phyloP scores from a whole-genome alignment of 306 rosid species.

The Ceratonia siliqua region DNA sequence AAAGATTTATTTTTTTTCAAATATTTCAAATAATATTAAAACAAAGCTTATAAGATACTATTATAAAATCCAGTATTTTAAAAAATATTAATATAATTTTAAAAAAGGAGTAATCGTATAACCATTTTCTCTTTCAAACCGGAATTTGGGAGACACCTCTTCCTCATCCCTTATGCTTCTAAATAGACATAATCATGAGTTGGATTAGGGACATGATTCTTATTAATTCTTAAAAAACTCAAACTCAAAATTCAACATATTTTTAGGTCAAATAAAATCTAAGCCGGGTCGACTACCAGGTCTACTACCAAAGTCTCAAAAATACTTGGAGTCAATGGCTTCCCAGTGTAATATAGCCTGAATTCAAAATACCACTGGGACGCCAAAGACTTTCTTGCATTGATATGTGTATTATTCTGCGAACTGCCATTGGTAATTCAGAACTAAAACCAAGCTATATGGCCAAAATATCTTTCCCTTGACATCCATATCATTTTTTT shows the following conservation, averaged over 20 bases:
- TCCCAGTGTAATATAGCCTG: constrained; percentile 15
- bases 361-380: background rate
- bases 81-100: no score
- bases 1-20: no score
- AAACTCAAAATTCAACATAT: no score
- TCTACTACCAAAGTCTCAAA: no score
- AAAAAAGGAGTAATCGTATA: background rate
- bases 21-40: no score
- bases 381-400: background rate
- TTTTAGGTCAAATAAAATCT: no score
- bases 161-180: background rate
- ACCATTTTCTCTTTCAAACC: background rate
- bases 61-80: no score
- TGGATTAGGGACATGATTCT: no score
- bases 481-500: background rate
- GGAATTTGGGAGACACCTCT: background rate
- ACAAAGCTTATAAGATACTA: no score
- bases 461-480: background rate
- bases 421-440: constrained; percentile 4
- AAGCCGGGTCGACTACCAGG: no score
- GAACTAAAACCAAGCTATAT: constrained; percentile 11
- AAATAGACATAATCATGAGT: constrained; percentile 12
- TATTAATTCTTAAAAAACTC: no score
- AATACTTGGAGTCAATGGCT: background rate
- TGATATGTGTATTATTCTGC: background rate